Percentiles rank a stretch among this genome's conserved stretches.
These are phyloP conservation scores for Citrus maxima DNA, from an alignment of 345 rosid species.

Conservation along the genomic window DNA sequence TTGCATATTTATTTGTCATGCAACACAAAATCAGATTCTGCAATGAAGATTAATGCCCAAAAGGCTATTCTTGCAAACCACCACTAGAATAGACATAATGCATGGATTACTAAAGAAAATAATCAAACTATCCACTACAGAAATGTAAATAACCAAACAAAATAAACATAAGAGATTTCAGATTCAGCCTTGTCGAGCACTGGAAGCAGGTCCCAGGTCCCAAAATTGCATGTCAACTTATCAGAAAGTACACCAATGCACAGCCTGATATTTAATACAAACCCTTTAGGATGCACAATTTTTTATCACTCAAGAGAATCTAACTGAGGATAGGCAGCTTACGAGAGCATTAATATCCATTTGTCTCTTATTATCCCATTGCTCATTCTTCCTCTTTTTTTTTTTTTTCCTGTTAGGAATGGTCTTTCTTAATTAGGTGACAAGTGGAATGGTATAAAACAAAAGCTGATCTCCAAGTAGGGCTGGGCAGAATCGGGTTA, in stretches of 20 bases:
- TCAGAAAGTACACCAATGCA: background rate
- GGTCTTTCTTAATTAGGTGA: background rate
- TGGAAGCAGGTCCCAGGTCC: background rate
- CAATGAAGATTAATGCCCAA: background rate
- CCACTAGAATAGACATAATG: background rate
- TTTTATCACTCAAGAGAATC: background rate
- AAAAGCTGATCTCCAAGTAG: background rate
- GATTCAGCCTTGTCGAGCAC: background rate
- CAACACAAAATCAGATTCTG: slow-evolving; percentile 11
- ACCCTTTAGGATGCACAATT: background rate
- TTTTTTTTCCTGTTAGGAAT: no score
- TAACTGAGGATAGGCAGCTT: background rate
- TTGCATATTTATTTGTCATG: slow-evolving; percentile 42
- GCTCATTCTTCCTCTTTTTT: no score
- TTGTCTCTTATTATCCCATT: background rate
- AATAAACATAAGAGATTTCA: background rate
- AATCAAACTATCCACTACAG: background rate
- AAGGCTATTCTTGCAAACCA: background rate
- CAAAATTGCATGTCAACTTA: background rate
- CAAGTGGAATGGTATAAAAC: background rate
- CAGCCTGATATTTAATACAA: background rate
- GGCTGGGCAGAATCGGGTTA: no score
- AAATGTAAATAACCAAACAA: background rate
- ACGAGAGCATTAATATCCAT: background rate
- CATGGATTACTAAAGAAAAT: background rate